These are phyloP conservation scores for Pseudogymnoascus sp. DNA, from an alignment of 2,329 filamentous ascomycete genomes.

Conservation along the genomic window DNA sequence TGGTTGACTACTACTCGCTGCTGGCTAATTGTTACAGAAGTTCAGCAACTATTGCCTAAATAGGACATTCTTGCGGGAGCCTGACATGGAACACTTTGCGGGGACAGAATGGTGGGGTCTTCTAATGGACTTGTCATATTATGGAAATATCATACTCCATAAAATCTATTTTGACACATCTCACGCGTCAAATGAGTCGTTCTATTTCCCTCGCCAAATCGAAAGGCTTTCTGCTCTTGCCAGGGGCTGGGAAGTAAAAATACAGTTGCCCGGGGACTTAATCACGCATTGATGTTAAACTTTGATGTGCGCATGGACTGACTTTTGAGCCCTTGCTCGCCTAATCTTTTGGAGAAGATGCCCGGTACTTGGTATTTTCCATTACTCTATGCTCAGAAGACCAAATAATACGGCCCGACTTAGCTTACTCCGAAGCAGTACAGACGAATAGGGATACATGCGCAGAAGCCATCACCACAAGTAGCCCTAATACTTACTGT, in stretches of 20 bases:
- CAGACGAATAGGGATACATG: neutral
- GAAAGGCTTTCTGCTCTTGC: neutral
- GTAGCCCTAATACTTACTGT: neutral
- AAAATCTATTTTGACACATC: neutral
- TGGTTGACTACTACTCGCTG: neutral
- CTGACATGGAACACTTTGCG: neutral
- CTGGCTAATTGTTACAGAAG: conserved; percentile 2
- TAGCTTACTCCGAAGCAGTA: neutral
- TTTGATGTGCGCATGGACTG: neutral
- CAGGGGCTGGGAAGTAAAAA: neutral
- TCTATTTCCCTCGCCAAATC: neutral
- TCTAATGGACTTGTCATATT: neutral
- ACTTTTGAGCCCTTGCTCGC: neutral
- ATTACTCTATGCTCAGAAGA: neutral
- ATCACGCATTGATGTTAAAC: neutral
- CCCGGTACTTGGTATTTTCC: neutral
- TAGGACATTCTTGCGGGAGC: conserved; percentile 1
- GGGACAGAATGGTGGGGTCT: neutral
- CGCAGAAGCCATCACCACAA: neutral
- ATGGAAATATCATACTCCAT: neutral
- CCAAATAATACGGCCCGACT: neutral
- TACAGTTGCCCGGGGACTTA: neutral
- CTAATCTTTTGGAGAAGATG: neutral
- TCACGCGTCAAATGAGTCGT: neutral
- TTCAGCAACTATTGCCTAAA: conserved; percentile 4